Base-by-base conservation (phyloP, 257 asterid species). In the Verbena officinalis region DNA sequence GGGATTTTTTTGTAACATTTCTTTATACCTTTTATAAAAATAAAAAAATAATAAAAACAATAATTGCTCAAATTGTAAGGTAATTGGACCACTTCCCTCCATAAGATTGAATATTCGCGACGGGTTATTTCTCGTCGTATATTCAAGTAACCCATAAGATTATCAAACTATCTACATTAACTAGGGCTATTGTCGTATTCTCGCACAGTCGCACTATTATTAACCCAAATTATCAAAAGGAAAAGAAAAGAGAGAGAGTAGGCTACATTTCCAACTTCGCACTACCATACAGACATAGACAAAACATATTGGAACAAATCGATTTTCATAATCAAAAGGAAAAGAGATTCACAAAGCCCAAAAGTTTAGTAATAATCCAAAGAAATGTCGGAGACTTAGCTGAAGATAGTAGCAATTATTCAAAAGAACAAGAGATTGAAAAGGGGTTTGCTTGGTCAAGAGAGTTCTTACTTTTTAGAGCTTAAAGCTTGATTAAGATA, bases 241-340 rank as follows among this genome's bases (percentile, higher is more conserved):
- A 1, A 17, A 49, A 34, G 24, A 42, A 4, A 42, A n/a, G n/a
- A n/a, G n/a, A n/a, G 22, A 15, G 20, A 44, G 51, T 44, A 5
- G 12, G 64, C 53, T 5, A 12, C 38, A 54, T 24, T 39, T n/a
- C 66, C 9, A 58, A 53, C 33, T 5, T 31, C 56, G 68, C 72
- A 68, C 71, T 12, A 59, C 1, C 48, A n/a, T n/a, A n/a, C n/a
- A n/a, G n/a, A n/a, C n/a, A 57, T 9, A 60, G 67, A 62, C 70
- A 72, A 72, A 73, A 72, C 69, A 67, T 16, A 39, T 66, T 71
- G 75, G 75, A 55, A 52, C 72, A 38, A 60, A 63, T 53, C 46
- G 62, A 50, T 58, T 64, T 45, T 55, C 68, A 62, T 13, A 42
- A 42, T 65, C 67, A 54, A 70, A 65, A 48, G 20, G 27, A n/a